These are phyloP conservation scores for Aspergillus tubingensis DNA, from an alignment of 2,329 filamentous ascomycete species.

Conservation along the genomic window DNA sequence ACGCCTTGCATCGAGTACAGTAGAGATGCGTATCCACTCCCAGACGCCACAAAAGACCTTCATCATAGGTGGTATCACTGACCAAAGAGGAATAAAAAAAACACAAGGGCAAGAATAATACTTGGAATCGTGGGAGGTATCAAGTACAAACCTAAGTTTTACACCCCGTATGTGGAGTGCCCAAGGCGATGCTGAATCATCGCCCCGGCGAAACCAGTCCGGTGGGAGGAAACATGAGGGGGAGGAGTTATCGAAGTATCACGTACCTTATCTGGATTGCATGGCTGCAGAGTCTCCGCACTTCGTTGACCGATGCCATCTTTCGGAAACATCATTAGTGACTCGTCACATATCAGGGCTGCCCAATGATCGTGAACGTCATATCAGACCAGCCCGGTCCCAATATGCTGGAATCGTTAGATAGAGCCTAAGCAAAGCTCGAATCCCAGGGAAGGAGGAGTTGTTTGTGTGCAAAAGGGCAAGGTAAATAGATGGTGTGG, in stretches of 20 bases:
- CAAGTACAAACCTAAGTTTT: slow-evolving; percentile 24
- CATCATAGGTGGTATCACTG: slow-evolving; percentile 19
- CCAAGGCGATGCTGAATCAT: slow-evolving; percentile 8
- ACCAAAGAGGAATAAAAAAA: slow-evolving; percentile 2
- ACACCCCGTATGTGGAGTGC: slow-evolving; percentile 9
- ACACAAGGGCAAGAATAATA: background rate
- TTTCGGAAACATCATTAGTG: slow-evolving; percentile 7
- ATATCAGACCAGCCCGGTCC: slow-evolving; percentile 8
- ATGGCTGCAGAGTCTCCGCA: background rate
- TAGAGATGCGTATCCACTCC: background rate
- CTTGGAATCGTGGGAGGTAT: background rate
- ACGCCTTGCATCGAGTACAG: slow-evolving; percentile 6
- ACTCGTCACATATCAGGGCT: background rate
- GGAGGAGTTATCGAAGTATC: slow-evolving; percentile 2
- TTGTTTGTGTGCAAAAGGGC: background rate
- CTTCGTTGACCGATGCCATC: background rate
- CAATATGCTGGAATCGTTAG: slow-evolving; percentile 11
- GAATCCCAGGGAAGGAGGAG: background rate
- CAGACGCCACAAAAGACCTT: background rate
- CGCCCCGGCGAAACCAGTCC: slow-evolving; percentile 3
- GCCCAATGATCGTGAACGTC: background rate
- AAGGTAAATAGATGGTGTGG: slow-evolving; percentile 6
- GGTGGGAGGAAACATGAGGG: background rate
- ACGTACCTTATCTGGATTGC: slow-evolving; percentile 21
- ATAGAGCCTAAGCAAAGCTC: background rate